These are phyloP conservation scores for Arthrobotrys musiformis DNA, from an alignment of 2,329 filamentous ascomycete genomes.

Conservation along the genomic window DNA sequence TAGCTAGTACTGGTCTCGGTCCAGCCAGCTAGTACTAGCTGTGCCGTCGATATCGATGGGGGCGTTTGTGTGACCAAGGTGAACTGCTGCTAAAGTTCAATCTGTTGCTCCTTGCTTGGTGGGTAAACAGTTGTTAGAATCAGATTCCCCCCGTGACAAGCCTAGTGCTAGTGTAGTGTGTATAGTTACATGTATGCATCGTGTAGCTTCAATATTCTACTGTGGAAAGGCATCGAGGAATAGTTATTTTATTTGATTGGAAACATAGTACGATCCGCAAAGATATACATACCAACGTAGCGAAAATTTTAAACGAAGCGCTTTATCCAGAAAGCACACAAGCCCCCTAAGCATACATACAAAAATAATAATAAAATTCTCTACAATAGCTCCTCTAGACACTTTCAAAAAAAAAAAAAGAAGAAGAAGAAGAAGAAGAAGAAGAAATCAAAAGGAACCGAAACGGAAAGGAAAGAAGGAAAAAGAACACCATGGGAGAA, in stretches of 20 bases:
- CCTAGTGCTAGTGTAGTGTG: too few relatives aligned
- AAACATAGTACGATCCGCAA: background rate
- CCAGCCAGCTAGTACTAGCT: background rate
- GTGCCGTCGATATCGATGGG: too few relatives aligned
- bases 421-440: background rate
- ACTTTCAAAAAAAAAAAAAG: background rate
- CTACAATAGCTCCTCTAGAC: slow-evolving; percentile 23
- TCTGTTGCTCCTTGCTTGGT: too few relatives aligned
- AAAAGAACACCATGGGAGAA: background rate
- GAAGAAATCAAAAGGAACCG: background rate
- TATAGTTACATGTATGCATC: too few relatives aligned
- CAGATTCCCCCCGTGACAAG: too few relatives aligned
- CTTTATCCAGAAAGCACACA: slow-evolving; percentile 26
- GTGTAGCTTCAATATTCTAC: too few relatives aligned
- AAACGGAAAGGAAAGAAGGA: background rate
- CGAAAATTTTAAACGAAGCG: background rate
- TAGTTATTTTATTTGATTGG: slow-evolving; percentile 4
- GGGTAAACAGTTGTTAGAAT: too few relatives aligned
- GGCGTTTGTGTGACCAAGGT: too few relatives aligned
- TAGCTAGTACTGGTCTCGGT: background rate
- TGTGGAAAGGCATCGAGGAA: background rate
- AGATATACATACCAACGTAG: background rate
- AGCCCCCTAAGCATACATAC: background rate
- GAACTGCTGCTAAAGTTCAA: too few relatives aligned
- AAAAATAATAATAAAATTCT: slow-evolving; percentile 6